A percentile compares a stretch with the other conserved stretches of the same genome.
Conservation (phyloP, 352 stramenopile species). For the Thalassiosira exigua region DNA sequence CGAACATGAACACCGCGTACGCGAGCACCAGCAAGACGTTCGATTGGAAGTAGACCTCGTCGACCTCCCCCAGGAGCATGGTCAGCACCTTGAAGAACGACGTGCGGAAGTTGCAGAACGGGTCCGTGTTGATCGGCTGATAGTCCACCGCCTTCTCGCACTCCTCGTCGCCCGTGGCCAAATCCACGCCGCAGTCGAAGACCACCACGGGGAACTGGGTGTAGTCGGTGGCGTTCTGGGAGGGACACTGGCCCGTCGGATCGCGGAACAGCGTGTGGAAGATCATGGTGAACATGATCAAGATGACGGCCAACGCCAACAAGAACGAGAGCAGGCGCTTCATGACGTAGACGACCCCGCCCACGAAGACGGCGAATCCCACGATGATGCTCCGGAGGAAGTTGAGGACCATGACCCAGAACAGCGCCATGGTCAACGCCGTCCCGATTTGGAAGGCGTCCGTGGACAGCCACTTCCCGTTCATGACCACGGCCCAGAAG, state of each 20-base stretch:
- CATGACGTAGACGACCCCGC: slow-evolving; percentile 76
- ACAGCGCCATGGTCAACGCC: slow-evolving; percentile 56
- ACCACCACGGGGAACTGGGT: neutral
- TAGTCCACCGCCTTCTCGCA: slow-evolving; percentile 33
- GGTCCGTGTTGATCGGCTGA: slow-evolving; percentile 8
- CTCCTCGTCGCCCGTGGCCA: neutral
- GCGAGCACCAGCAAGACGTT: slow-evolving; percentile 45
- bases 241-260: slow-evolving; percentile 25
- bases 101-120: slow-evolving; percentile 63
- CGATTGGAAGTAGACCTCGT: slow-evolving; percentile 59
- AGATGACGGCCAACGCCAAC: slow-evolving; percentile 73
- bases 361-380: slow-evolving; percentile 82
- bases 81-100: slow-evolving; percentile 75
- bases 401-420: slow-evolving; percentile 66
- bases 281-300: slow-evolving; percentile 81
- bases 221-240: neutral
- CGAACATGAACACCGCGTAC: slow-evolving; percentile 76
- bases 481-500: slow-evolving; percentile 70
- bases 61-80: slow-evolving; percentile 74
- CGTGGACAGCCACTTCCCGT: slow-evolving; percentile 41
- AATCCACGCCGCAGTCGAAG: slow-evolving; percentile 5
- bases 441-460: slow-evolving; percentile 59
- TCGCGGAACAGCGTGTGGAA: slow-evolving; percentile 71
- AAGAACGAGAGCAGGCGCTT: slow-evolving; percentile 75
- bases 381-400: slow-evolving; percentile 78